Conservation (phyloP, 2,329 filamentous ascomycete species). For the Diaporthe caulivora region DNA sequence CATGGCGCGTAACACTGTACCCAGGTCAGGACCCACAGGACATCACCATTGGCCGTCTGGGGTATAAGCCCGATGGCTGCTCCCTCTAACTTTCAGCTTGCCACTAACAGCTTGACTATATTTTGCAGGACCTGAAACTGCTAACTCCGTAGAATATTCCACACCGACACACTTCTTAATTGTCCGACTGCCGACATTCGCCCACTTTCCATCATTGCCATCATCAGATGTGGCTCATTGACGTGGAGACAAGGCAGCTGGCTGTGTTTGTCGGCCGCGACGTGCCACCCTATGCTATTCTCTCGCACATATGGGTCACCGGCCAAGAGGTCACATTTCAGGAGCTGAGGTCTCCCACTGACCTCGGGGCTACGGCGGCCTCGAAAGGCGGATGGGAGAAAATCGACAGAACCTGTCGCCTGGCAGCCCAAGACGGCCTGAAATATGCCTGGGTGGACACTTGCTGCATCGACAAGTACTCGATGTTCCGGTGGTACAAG, state of each 20-base stretch:
- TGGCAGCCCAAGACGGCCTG: constrained; percentile 7
- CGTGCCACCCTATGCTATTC: constrained; percentile 27
- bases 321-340: constrained; percentile 33
- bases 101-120: background rate
- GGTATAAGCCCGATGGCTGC: background rate
- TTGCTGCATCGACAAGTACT: constrained; percentile 39
- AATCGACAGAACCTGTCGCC: constrained; percentile 19
- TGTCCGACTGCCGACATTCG: background rate
- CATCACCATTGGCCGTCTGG: background rate
- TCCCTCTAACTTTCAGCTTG: background rate
- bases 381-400: constrained; percentile 21
- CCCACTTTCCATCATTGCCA: background rate
- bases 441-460: constrained; percentile 37
- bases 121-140: background rate
- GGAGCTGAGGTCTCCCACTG: background rate
- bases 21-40: background rate
- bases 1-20: background rate
- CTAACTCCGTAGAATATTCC: background rate
- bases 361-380: background rate
- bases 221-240: constrained; percentile 31
- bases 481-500: constrained; percentile 37
- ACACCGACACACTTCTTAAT: background rate
- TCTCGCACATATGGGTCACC: constrained; percentile 35
- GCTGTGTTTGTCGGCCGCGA: constrained; percentile 26
- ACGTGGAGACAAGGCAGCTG: constrained; percentile 22